Evolutionary conservation across 257 asterid genomes (phyloP).

Genomic region (Solanum pimpinellifolium): DNA sequence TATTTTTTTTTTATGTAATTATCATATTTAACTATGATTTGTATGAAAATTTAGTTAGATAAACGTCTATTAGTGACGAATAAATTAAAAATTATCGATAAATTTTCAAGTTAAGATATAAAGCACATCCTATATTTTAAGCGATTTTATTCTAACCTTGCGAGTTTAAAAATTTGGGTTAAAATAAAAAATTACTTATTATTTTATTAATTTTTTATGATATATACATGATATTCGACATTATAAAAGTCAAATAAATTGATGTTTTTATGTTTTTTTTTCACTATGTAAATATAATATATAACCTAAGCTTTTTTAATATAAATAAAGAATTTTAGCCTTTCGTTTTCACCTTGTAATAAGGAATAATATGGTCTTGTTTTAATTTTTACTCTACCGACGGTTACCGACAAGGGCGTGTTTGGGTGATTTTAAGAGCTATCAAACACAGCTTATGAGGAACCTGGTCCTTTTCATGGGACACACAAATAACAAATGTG

Average conservation of each 20-base stretch:
- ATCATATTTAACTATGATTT: background rate
- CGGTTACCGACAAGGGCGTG: slow-evolving; percentile 21
- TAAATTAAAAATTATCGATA: background rate
- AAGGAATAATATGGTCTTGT: background rate
- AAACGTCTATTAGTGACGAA: background rate
- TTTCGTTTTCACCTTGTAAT: background rate
- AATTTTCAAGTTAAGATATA: too few species aligned
- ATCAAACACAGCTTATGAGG: background rate
- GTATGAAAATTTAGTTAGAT: too few species aligned
- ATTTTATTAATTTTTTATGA: background rate
- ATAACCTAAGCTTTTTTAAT: background rate
- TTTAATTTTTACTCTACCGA: slow-evolving; percentile 2
- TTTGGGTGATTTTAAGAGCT: background rate
- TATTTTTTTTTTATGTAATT: too few species aligned
- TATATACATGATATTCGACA: background rate
- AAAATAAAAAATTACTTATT: background rate
- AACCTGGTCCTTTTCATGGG: background rate
- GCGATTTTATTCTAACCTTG: too few species aligned
- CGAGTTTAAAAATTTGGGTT: background rate
- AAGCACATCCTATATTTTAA: too few species aligned
- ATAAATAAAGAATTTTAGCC: background rate
- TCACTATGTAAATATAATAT: background rate
- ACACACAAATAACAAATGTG: background rate
- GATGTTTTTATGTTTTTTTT: background rate
- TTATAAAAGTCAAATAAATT: background rate